These are phyloP conservation scores for Paraphoma sp. DNA, from an alignment of 2,329 filamentous ascomycete genomes.

Conservation along the genomic window DNA sequence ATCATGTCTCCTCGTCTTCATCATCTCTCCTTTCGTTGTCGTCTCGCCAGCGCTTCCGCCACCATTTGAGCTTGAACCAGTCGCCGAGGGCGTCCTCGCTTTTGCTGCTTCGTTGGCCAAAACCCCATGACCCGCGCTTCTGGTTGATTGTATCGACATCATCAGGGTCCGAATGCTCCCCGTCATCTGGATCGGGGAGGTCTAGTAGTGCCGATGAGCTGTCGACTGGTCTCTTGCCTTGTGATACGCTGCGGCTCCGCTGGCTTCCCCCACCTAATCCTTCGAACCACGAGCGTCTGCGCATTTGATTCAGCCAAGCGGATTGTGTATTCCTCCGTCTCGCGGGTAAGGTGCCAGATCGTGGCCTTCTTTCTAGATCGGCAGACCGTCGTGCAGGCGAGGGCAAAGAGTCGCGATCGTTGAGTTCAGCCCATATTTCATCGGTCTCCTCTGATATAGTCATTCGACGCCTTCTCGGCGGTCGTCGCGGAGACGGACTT, in stretches of 20 bases:
- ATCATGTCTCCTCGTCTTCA: conserved; percentile 19
- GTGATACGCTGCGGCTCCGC: conserved; percentile 31
- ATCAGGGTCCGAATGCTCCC: conserved; percentile 38
- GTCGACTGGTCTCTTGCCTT: conserved; percentile 35
- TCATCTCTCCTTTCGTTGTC: conserved; percentile 24
- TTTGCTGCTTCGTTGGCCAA: conserved; percentile 23
- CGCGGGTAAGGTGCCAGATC: conserved; percentile 41
- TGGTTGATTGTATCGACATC: conserved; percentile 15
- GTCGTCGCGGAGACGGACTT: conserved; percentile 32
- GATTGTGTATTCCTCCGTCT: conserved; percentile 38
- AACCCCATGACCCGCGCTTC: conserved; percentile 36
- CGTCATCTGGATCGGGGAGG: conserved; percentile 39
- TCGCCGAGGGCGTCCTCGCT: conserved; percentile 38
- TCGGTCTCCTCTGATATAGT: conserved; percentile 71
- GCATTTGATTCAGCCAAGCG: conserved; percentile 43
- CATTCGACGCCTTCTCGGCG: conserved; percentile 42
- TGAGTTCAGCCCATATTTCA: conserved; percentile 88
- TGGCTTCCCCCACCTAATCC: conserved; percentile 25
- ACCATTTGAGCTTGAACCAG: conserved; percentile 49
- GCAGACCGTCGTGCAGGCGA: conserved; percentile 38
- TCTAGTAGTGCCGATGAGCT: conserved; percentile 30
- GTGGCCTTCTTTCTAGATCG: conserved; percentile 39
- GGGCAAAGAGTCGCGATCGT: conserved; percentile 61
- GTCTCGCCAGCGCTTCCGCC: conserved; percentile 45
- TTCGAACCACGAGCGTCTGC: conserved; percentile 47